Evolutionary conservation across 148 eudicot genomes (phyloP).

Genomic region (Chenopodium album): DNA sequence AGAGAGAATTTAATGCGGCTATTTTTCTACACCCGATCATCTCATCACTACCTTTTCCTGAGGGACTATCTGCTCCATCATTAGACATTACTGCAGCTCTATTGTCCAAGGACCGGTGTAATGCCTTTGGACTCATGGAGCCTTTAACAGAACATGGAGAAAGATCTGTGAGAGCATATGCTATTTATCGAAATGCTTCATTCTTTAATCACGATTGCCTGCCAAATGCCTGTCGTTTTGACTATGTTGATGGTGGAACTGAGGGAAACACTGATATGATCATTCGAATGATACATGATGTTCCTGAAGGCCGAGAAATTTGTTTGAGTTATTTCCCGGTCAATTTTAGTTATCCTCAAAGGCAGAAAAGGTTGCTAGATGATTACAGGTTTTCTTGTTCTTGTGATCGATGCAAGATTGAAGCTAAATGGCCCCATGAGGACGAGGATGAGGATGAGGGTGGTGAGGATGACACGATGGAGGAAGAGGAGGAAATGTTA

Average conservation of each 20-base stretch:
- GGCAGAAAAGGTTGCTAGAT: slow-evolving; percentile 67
- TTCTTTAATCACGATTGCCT: slow-evolving; percentile 93
- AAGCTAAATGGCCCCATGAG: slow-evolving; percentile 76
- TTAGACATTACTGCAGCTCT: slow-evolving; percentile 53
- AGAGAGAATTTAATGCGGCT: slow-evolving; percentile 25
- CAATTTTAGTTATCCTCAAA: slow-evolving; percentile 52
- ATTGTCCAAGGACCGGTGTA: slow-evolving; percentile 73
- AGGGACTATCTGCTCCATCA: slow-evolving; percentile 38
- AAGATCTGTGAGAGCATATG: slow-evolving; percentile 88
- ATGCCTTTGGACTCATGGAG: slow-evolving; percentile 91
- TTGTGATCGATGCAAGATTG: slow-evolving; percentile 91
- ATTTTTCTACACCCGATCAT: slow-evolving; percentile 57
- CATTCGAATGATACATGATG: slow-evolving; percentile 70
- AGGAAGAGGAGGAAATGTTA: slow-evolving; percentile 41
- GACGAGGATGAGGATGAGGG: slow-evolving; percentile 74
- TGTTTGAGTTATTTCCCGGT: slow-evolving; percentile 94
- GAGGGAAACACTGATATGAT: slow-evolving; percentile 61
- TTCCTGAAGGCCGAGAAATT: slow-evolving; percentile 71
- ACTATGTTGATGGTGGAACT: slow-evolving; percentile 54
- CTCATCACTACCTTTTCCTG: slow-evolving; percentile 39
- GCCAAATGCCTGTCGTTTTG: slow-evolving; percentile 93
- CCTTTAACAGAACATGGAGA: slow-evolving; percentile 43
- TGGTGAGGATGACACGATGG: slow-evolving; percentile 38
- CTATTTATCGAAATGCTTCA: slow-evolving; percentile 72
- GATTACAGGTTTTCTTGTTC: slow-evolving; percentile 79